Percentiles rank a stretch among this genome's conserved stretches.
Conservation (phyloP, 1,284 basidiomycete genomes). For the Malassezia sympodialis region DNA sequence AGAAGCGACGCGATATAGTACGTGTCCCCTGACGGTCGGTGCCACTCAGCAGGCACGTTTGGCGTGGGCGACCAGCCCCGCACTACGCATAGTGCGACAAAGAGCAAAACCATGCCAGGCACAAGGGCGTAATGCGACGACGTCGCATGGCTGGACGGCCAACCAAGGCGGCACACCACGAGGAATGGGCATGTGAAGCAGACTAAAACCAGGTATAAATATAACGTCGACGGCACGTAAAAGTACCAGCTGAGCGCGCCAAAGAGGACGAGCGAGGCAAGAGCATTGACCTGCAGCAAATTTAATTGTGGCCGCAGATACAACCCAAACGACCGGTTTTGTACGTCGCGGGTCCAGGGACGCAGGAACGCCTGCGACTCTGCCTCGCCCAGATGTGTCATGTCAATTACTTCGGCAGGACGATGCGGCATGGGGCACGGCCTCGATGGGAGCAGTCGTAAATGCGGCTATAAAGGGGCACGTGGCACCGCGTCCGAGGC, state of each 20-base stretch:
- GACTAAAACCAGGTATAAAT: slow-evolving; percentile 15
- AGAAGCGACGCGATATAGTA: slow-evolving; percentile 32
- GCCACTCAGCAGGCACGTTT: neutral
- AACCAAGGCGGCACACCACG: neutral
- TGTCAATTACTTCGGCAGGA: neutral
- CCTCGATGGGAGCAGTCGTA: neutral
- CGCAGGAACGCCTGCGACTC: neutral
- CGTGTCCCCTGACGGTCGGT: slow-evolving; percentile 14
- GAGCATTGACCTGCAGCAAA: neutral
- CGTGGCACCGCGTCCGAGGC: neutral
- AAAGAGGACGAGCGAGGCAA: neutral
- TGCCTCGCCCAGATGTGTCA: neutral
- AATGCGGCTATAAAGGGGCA: neutral
- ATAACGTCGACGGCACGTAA: slow-evolving; percentile 17
- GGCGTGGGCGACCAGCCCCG: slow-evolving; percentile 3
- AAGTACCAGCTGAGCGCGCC: slow-evolving; percentile 15
- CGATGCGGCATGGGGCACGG: neutral
- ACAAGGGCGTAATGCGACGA: neutral
- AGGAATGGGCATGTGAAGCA: slow-evolving; percentile 12
- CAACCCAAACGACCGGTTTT: neutral
- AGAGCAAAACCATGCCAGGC: neutral
- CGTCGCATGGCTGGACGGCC: neutral
- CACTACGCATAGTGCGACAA: slow-evolving; percentile 3
- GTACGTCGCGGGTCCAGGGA: too few relatives aligned
- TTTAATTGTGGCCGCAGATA: neutral